Evolutionary conservation across 176 grass and related monocot species (phyloP).

Genomic region (Triticum monococcum): DNA sequence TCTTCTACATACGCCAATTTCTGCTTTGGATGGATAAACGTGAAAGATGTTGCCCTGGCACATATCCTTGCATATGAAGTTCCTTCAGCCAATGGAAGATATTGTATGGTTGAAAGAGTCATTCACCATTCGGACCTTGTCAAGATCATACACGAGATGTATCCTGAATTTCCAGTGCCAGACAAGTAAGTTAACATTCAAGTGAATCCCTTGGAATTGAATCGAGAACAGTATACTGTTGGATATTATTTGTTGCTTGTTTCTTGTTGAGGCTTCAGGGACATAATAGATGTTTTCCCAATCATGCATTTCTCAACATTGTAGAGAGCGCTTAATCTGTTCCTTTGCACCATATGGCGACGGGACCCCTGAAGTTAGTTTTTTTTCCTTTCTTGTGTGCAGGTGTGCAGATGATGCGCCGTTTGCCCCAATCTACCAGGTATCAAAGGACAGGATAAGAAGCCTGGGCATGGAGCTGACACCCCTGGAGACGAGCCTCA

Average conservation of each 20-base stretch:
- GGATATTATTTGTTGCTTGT: not conserved
- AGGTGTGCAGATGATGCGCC: slow-evolving; percentile 73
- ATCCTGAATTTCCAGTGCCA: slow-evolving; percentile 6
- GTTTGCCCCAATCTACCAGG: slow-evolving; percentile 46
- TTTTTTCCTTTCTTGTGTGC: not conserved
- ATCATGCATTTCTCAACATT: not conserved
- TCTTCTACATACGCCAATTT: slow-evolving; percentile 24
- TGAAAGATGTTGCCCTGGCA: slow-evolving; percentile 35
- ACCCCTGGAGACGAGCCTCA: slow-evolving; percentile 42
- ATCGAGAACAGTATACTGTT: not conserved
- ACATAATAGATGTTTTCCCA: not conserved
- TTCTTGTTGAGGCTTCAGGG: not conserved
- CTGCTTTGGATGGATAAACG: slow-evolving; percentile 11
- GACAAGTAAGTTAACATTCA: slow-evolving; percentile 10
- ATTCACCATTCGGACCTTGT: slow-evolving; percentile 8
- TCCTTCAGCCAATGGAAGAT: slow-evolving; percentile 23
- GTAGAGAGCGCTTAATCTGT: not conserved
- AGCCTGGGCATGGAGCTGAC: slow-evolving; percentile 54
- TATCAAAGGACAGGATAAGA: slow-evolving; percentile 59
- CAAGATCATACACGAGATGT: slow-evolving; percentile 26
- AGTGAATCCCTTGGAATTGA: not conserved
- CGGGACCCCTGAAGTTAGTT: not conserved
- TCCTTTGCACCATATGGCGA: not conserved
- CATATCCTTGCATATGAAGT: slow-evolving; percentile 29
- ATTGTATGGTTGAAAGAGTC: slow-evolving; percentile 29